phyloP scores from a whole-genome alignment of 202 grass and related monocot species.

The Zoysia matrella region DNA sequence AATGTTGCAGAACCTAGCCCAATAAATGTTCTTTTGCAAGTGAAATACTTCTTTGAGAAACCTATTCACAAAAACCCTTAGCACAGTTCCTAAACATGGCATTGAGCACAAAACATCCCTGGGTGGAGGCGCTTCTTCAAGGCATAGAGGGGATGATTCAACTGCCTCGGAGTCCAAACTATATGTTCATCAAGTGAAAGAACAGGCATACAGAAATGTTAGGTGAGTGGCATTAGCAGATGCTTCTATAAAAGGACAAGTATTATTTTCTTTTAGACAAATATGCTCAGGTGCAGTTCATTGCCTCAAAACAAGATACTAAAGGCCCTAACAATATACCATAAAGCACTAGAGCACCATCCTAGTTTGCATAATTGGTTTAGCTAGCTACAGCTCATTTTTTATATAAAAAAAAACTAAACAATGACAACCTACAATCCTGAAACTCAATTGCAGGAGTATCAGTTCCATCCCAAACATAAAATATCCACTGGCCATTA shows the following conservation, averaged over 20 bases:
- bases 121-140: constrained; percentile 65
- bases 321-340: neutral
- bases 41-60: constrained; percentile 54
- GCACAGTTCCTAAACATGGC: constrained; percentile 75
- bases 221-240: constrained; percentile 21
- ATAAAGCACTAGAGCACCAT: constrained; percentile 5
- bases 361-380: constrained; percentile 1
- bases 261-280: constrained; percentile 4
- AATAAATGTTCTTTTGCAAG: constrained; percentile 61
- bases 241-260: constrained; percentile 30
- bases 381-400: constrained; percentile 21
- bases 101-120: constrained; percentile 69
- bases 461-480: constrained; percentile 97
- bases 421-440: constrained; percentile 27
- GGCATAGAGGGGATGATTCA: constrained; percentile 53
- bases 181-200: neutral
- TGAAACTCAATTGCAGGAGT: constrained; percentile 54
- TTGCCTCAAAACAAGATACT: constrained; percentile 26
- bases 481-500: constrained; percentile 57
- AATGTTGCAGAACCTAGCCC: constrained; percentile 80
- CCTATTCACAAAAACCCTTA: constrained; percentile 58
- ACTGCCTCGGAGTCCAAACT: constrained; percentile 43
- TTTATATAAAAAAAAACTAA: neutral
- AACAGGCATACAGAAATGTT: neutral
- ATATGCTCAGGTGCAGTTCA: neutral